Evolutionary conservation across 306 rosid species (phyloP).

Genomic region (Arachis stenosperma): DNA sequence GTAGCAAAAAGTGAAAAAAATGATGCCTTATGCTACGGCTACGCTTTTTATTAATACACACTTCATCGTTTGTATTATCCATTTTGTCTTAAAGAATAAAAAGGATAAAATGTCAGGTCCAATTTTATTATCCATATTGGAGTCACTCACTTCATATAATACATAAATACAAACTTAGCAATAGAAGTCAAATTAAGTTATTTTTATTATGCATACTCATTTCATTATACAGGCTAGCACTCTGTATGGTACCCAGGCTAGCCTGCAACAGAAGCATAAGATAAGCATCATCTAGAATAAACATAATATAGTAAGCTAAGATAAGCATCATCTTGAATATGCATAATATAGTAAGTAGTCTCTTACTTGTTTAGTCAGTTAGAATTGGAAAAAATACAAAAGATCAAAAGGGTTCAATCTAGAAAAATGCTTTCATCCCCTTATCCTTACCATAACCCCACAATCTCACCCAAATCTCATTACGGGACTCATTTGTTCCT

Average conservation of each 20-base stretch:
- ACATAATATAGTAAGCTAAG: not conserved
- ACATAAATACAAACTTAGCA: constrained; percentile 8
- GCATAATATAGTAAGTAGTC: not conserved
- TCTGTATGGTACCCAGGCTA: constrained; percentile 81
- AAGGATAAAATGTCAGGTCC: no score
- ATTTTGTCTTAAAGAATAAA: no score
- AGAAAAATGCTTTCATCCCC: not conserved
- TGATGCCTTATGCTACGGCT: no score
- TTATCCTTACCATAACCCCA: not conserved
- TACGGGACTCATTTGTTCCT: not conserved
- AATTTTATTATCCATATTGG: not conserved
- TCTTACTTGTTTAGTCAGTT: not conserved
- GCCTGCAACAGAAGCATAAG: constrained; percentile 62
- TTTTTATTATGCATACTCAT: constrained; percentile 36
- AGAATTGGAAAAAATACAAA: not conserved
- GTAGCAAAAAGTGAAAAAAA: no score
- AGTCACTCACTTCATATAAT: not conserved
- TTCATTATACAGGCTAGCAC: constrained; percentile 59
- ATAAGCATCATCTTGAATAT: no score
- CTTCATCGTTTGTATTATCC: no score
- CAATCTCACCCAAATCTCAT: not conserved
- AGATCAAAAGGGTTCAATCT: not conserved
- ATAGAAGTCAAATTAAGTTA: constrained; percentile 21
- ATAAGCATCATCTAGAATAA: constrained; percentile 25
- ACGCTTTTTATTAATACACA: no score